Conservation (phyloP, 2,329 filamentous ascomycete genomes). For the Fusarium nodosum region DNA sequence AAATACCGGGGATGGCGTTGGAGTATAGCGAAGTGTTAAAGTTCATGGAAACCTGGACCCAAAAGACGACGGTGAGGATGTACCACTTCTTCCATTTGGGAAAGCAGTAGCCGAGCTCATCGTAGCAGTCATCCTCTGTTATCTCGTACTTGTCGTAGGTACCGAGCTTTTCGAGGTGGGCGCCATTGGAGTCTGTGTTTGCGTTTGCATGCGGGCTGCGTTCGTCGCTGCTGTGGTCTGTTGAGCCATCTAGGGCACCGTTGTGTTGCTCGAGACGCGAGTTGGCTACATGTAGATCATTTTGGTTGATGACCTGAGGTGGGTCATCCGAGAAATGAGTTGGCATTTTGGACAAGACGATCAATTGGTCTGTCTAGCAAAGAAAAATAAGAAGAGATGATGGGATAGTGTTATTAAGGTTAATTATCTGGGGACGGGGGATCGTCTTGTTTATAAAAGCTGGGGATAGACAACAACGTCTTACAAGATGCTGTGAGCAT, state of each 20-base stretch:
- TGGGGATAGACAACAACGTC: not conserved
- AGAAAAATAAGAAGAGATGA: not conserved
- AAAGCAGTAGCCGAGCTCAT: constrained; percentile 74
- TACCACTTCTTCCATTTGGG: constrained; percentile 76
- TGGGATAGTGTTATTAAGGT: not conserved
- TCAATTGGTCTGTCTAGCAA: not conserved
- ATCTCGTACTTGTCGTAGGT: constrained; percentile 61
- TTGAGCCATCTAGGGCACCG: constrained; percentile 47
- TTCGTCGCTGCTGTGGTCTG: constrained; percentile 33
- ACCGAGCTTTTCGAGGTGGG: constrained; percentile 54
- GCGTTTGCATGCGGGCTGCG: constrained; percentile 52
- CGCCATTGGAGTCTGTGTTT: constrained; percentile 59
- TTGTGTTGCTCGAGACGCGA: constrained; percentile 48
- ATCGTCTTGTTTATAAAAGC: constrained; percentile 31
- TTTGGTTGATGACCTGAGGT: constrained; percentile 55
- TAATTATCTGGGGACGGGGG: constrained; percentile 1
- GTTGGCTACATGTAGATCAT: constrained; percentile 55
- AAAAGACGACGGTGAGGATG: constrained; percentile 79
- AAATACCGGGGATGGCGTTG: constrained; percentile 75
- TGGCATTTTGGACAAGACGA: constrained; percentile 44
- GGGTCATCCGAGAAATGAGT: constrained; percentile 56
- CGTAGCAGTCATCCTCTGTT: constrained; percentile 72
- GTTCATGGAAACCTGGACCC: constrained; percentile 83
- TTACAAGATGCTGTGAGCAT: not conserved
- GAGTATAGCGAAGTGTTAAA: constrained; percentile 83